Percentiles rank a stretch among this genome's conserved stretches.
These are phyloP conservation scores for Chrysoporthe deuterocubensis DNA, from an alignment of 2,329 filamentous ascomycete genomes.

Conservation along the genomic window DNA sequence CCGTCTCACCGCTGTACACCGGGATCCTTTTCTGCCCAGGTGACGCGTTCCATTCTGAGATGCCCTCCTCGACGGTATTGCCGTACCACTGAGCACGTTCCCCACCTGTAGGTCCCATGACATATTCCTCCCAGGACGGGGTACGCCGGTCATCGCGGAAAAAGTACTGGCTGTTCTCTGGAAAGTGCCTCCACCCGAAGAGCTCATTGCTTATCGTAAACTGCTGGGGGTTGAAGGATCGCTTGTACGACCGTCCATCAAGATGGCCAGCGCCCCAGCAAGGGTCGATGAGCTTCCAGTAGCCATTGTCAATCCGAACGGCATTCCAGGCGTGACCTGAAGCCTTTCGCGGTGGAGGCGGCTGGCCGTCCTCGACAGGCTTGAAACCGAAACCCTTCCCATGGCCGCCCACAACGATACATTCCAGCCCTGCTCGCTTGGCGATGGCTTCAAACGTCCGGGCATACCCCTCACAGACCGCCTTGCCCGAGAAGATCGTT, in stretches of 20 bases:
- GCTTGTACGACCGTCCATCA: conserved; percentile 62
- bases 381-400: conserved; percentile 84
- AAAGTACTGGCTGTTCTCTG: conserved; percentile 68
- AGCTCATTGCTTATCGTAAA: conserved; percentile 72
- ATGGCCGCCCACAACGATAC: conserved; percentile 74
- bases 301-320: conserved; percentile 80
- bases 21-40: conserved; percentile 65
- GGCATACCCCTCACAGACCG: conserved; percentile 92
- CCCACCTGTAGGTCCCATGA: conserved; percentile 60
- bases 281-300: conserved; percentile 89
- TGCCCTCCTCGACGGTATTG: conserved; percentile 52
- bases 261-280: conserved; percentile 91
- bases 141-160: conserved; percentile 73
- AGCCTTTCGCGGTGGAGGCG: conserved; percentile 65
- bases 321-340: conserved; percentile 90
- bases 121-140: conserved; percentile 82
- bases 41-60: conserved; percentile 62
- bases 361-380: conserved; percentile 64
- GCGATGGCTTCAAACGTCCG: conserved; percentile 80
- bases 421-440: conserved; percentile 77
- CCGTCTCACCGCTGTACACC: conserved; percentile 54
- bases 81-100: conserved; percentile 53
- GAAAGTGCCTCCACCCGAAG: conserved; percentile 83
- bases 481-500: conserved; percentile 76
- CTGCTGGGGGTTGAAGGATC: conserved; percentile 67